These are phyloP conservation scores for Starmerella bombicola DNA, from an alignment of 805 yeast species.

Conservation along the genomic window DNA sequence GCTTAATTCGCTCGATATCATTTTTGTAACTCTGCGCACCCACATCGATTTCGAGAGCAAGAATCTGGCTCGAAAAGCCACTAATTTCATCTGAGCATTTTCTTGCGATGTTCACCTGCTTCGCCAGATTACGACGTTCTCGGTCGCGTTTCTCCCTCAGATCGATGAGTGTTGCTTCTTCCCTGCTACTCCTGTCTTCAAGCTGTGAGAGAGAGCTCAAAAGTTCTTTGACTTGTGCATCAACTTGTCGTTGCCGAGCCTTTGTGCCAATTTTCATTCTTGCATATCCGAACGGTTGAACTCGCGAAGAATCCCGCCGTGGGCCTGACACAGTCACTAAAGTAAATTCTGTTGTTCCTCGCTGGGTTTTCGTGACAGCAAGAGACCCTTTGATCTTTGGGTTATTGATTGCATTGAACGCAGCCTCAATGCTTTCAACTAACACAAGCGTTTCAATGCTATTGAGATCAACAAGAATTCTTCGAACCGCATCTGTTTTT, in stretches of 20 bases:
- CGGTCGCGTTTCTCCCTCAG: no score
- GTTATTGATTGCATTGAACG: background rate
- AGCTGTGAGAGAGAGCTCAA: background rate
- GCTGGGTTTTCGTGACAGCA: background rate
- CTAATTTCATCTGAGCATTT: no score
- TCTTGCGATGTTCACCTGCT: no score
- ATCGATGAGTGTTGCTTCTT: background rate
- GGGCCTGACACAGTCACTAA: background rate
- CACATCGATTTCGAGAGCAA: no score
- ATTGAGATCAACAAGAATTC: constrained; percentile 26
- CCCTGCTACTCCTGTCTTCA: background rate
- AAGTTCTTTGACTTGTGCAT: background rate
- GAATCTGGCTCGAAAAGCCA: no score
- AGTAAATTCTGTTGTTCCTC: background rate
- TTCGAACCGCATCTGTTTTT: constrained; percentile 1
- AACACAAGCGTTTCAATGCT: constrained; percentile 11
- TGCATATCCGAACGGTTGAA: background rate
- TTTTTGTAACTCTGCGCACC: no score
- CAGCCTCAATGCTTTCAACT: background rate
- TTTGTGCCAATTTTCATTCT: background rate
- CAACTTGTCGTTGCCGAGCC: background rate
- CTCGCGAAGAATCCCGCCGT: background rate
- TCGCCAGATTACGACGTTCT: no score
- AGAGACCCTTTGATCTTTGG: background rate
- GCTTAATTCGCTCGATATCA: no score